These are phyloP conservation scores for Ustilago curta DNA, from an alignment of 1,284 basidiomycete species.

Conservation along the genomic window DNA sequence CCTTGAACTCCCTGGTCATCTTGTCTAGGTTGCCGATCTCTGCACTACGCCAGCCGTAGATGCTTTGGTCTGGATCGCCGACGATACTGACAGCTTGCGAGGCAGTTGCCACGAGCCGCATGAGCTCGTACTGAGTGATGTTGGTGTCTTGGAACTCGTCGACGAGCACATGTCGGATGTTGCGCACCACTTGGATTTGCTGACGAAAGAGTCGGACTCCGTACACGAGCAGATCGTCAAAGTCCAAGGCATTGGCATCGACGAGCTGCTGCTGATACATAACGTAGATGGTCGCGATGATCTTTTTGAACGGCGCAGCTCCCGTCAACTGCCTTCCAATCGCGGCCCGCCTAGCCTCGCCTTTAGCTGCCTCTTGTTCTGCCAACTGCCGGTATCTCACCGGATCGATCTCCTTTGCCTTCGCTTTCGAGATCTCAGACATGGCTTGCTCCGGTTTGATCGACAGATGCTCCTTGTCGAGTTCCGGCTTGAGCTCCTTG, in stretches of 20 bases:
- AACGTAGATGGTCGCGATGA: conserved; percentile 73
- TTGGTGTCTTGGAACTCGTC: conserved; percentile 96
- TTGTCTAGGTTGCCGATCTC: conserved; percentile 64
- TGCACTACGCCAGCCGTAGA: conserved; percentile 90
- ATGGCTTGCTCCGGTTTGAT: conserved; percentile 77
- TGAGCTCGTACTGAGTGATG: conserved; percentile 83
- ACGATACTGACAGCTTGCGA: conserved; percentile 78
- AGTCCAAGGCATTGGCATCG: conserved; percentile 82
- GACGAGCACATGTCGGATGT: conserved; percentile 83
- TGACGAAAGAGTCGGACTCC: conserved; percentile 76
- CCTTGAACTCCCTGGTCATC: conserved; percentile 60
- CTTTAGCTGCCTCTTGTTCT: conserved; percentile 31
- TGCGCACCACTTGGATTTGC: conserved; percentile 74
- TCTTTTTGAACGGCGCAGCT: conserved; percentile 28
- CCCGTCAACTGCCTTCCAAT: conserved; percentile 24
- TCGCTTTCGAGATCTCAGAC: conserved; percentile 82
- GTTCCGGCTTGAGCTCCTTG: conserved; percentile 74
- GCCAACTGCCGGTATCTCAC: conserved; percentile 27
- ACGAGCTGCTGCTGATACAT: conserved; percentile 78
- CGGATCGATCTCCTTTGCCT: conserved; percentile 75
- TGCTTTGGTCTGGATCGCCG: conserved; percentile 92
- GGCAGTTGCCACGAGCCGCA: conserved; percentile 72
- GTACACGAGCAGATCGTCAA: conserved; percentile 86
- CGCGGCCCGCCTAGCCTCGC: conserved; percentile 11
- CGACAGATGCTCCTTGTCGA: conserved; percentile 72